phyloP scores from a whole-genome alignment of 768 basidiomycete species.

The Chiua virens region DNA sequence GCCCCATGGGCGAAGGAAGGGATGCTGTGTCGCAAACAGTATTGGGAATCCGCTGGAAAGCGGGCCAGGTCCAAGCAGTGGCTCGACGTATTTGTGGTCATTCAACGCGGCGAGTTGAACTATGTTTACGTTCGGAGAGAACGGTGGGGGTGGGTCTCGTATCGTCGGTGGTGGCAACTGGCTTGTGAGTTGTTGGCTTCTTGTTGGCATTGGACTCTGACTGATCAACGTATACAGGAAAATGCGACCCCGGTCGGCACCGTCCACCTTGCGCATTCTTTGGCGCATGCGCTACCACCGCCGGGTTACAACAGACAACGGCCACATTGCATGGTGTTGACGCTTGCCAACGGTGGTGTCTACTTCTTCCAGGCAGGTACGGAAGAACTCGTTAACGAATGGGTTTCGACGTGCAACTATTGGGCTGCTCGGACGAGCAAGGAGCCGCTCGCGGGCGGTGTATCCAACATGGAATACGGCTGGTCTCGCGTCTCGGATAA shows the following conservation, averaged over 20 bases:
- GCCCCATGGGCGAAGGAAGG: conserved; percentile 99
- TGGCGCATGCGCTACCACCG: conserved; percentile 84
- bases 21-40: conserved; percentile 91
- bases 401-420: conserved; percentile 99
- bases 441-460: conserved; percentile 92
- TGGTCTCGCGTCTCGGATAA: conserved; percentile 81
- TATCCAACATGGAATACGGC: conserved; percentile 99
- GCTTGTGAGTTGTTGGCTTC: conserved; percentile 65
- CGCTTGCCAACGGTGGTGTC: conserved; percentile 84
- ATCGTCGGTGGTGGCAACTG: conserved; percentile 96
- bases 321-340: conserved; percentile 93
- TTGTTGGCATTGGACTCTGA: background rate
- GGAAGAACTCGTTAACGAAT: conserved; percentile 97
- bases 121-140: conserved; percentile 95
- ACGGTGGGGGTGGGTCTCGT: conserved; percentile 56
- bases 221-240: conserved; percentile 47
- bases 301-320: conserved; percentile 91
- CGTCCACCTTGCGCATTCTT: conserved; percentile 80
- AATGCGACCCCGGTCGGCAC: conserved; percentile 86
- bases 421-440: conserved; percentile 97
- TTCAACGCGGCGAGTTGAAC: conserved; percentile 89
- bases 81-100: conserved; percentile 95
- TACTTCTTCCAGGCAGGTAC: conserved; percentile 99
- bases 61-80: conserved; percentile 87
- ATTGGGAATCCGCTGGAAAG: conserved; percentile 84